phyloP scores from a whole-genome alignment of 345 rosid species.

The Syzygium aromaticum region DNA sequence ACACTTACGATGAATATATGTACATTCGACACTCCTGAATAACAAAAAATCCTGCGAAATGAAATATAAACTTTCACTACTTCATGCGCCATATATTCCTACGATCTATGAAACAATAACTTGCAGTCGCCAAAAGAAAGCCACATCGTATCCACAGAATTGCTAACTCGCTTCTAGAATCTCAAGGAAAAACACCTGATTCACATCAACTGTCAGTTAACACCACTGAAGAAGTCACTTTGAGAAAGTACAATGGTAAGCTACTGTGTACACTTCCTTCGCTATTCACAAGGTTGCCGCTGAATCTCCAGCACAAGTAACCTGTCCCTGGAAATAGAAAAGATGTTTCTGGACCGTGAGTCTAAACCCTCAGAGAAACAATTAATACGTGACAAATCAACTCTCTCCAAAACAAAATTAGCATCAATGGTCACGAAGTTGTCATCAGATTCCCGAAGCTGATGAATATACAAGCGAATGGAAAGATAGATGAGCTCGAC shows the following conservation, averaged over 20 bases:
- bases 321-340: background rate
- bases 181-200: background rate
- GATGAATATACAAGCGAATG: background rate
- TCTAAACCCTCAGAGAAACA: background rate
- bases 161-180: background rate
- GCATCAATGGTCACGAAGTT: background rate
- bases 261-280: background rate
- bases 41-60: background rate
- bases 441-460: background rate
- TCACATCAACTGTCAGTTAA: background rate
- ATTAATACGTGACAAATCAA: background rate
- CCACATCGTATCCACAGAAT: background rate
- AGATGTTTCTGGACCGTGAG: background rate
- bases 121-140: background rate
- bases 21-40: background rate
- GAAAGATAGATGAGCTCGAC: background rate
- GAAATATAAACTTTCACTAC: background rate
- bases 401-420: background rate
- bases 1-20: background rate
- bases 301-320: background rate
- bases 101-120: background rate
- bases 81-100: background rate
- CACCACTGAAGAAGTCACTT: background rate
- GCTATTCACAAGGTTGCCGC: conserved; percentile 4
- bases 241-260: background rate